Evolutionary conservation across 305 asterid species (phyloP).

Genomic region (Solanum chacoense): DNA sequence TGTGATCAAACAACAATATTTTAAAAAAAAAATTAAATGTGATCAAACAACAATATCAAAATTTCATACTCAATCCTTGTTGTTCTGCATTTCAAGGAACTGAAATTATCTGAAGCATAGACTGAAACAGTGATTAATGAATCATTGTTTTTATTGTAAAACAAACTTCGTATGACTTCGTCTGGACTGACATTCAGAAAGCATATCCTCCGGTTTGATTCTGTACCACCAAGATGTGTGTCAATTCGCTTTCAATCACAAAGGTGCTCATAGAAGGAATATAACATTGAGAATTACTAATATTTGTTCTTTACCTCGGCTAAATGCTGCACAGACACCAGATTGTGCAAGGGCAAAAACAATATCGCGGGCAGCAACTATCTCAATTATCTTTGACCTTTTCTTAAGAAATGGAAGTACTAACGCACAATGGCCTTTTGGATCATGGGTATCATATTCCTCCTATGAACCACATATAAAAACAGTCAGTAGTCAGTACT

Average conservation of each 20-base stretch:
- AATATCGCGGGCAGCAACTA: constrained; percentile 94
- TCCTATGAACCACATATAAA: constrained; percentile 38
- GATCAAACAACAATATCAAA: neutral
- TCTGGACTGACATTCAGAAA: constrained; percentile 89
- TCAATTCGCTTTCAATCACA: constrained; percentile 8
- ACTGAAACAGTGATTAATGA: constrained; percentile 97
- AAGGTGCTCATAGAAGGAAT: neutral
- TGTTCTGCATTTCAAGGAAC: constrained; percentile 93
- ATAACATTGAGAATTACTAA: neutral
- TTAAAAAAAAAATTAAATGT: neutral
- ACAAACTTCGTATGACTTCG: constrained; percentile 95
- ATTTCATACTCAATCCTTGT: constrained; percentile 81
- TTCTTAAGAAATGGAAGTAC: constrained; percentile 81
- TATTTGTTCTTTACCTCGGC: constrained; percentile 50
- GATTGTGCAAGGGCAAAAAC: constrained; percentile 99
- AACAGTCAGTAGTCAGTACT: neutral
- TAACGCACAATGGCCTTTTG: constrained; percentile 59
- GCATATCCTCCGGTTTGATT: constrained; percentile 89
- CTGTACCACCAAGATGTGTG: constrained; percentile 39
- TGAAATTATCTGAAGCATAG: constrained; percentile 84
- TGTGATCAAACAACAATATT: neutral
- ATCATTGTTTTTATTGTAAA: constrained; percentile 93
- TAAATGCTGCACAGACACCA: constrained; percentile 97
- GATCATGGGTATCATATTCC: constrained; percentile 98
- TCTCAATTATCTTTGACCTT: constrained; percentile 86